Conservation (phyloP, 2,329 filamentous ascomycete genomes). For the Dothiorella sarmentorum region DNA sequence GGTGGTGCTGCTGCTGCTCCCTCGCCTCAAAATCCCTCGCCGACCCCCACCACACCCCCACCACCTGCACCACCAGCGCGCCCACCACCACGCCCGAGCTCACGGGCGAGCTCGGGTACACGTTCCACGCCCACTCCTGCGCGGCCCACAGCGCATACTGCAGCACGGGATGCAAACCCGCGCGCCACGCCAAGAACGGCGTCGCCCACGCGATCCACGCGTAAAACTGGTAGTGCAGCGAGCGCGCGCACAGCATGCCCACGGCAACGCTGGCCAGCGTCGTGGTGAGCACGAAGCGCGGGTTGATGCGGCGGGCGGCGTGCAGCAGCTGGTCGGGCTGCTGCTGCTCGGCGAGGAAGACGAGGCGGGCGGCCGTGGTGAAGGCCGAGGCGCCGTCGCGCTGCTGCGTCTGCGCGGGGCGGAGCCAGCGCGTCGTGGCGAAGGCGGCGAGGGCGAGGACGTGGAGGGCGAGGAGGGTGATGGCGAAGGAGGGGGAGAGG, state of each 20-base stretch:
- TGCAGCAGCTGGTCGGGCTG: slow-evolving; percentile 50
- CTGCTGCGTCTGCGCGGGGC: slow-evolving; percentile 60
- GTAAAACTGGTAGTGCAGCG: slow-evolving; percentile 94
- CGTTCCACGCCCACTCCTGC: slow-evolving; percentile 93
- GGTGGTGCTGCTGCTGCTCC: not conserved
- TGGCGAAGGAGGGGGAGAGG: slow-evolving; percentile 66
- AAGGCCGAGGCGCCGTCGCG: slow-evolving; percentile 53
- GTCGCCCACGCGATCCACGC: slow-evolving; percentile 86
- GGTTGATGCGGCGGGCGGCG: slow-evolving; percentile 59
- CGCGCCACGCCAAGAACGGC: slow-evolving; percentile 81
- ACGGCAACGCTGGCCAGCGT: slow-evolving; percentile 73
- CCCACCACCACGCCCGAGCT: slow-evolving; percentile 68
- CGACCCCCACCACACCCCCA: slow-evolving; percentile 59
- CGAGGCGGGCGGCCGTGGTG: too few relatives aligned
- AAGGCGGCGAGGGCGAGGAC: slow-evolving; percentile 64
- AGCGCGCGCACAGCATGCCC: slow-evolving; percentile 81
- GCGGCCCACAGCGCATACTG: slow-evolving; percentile 68
- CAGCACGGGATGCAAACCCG: slow-evolving; percentile 63
- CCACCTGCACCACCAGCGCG: slow-evolving; percentile 64
- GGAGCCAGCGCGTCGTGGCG: slow-evolving; percentile 66
- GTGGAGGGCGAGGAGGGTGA: slow-evolving; percentile 64
- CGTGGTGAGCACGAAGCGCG: slow-evolving; percentile 70
- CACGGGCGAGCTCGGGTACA: slow-evolving; percentile 72
- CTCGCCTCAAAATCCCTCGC: slow-evolving; percentile 31
- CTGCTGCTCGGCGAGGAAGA: too few relatives aligned